Base-by-base conservation (phyloP, 352 stramenopile genomes). In the Phytophthora megakarya region DNA sequence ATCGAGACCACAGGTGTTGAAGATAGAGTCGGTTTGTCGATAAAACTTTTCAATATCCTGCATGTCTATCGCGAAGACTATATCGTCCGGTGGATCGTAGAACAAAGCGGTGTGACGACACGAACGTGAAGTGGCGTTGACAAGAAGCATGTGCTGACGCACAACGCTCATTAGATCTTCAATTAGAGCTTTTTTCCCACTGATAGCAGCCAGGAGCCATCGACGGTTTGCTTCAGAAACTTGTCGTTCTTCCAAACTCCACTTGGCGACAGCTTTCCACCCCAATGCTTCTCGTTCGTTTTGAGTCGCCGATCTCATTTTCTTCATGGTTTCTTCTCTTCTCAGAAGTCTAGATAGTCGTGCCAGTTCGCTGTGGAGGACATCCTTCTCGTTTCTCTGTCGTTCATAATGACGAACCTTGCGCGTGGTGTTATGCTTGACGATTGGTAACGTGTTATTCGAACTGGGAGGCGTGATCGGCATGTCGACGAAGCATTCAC, bases 1-100 rank as follows among this genome's bases (percentile, higher is more conserved):
- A 19, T 55, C 44, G 12, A 62, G 43, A 19, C 32, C 33, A 16
- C 28, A 47, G 7, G 35, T 15, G 33, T 22, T 19, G 18, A 63
- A 56, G 12, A 63, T 23, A 5, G 12, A 11, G 23, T 48, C 43
- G 5, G 43, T 55, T 13, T 42, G 54, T 13, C 10, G 21, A 21
- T 62, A 62, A 2, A 47, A 23, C 5, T 33, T 35, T 10, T 22
- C 40, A 22, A 53, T 45, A 11, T 53, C 53, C 7, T 30, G 32
- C 10, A 62, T 30, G 9, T 53, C 42, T 11, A 52, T 53, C 13
- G 23, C 42, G 22, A 47, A 52, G 3, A 62, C 21, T n/a, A 54
- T 12, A 1, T 52, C 53, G 11, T 52, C 53, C 5, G 40, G 9
- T 23, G 53, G 42, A 10, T 46, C 12, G 1, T 13, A 6, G 18